Evolutionary conservation across 768 basidiomycete species (phyloP), one percentile per base, ranked within the genome.

Genomic region (Rhodocollybia butyracea): DNA sequence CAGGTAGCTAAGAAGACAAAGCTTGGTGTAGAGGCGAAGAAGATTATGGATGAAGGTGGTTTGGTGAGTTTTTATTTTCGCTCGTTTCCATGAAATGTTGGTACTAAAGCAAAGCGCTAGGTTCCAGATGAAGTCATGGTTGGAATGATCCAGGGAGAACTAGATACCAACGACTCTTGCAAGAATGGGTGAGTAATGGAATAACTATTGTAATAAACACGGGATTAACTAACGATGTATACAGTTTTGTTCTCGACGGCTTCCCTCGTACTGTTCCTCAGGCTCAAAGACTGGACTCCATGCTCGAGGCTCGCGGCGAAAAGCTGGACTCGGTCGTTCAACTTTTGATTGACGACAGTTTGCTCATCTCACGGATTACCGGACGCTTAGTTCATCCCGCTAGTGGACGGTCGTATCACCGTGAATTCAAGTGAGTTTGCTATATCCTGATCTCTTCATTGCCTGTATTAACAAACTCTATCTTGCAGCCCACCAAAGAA

Each of bases 231-330:
- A 34, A 34, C 5, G 19, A 17, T 46, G 34, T 45, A 17, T 51
- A 15, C 62, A 98, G 96, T 34, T 99, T 99, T 72, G 97, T 99
- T 55, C 80, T 99, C 48, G 97, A 99, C 66, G 97, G 97, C n/a
- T 99, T 99, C 84, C 97, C 97, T 39, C 88, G 97, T 40, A 98
- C 96, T 3, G 92, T 98, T 32, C 86, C 90, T 10, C 97, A 99
- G 66, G 97, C 97, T 2, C 83, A 95, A 73, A 98, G 97, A 73
- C 86, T 99, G 53, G 96, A 96, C 66, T 74, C 78, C 57, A 98
- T 99, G 97, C 84, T 99, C 41, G 68, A 78, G 13, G 71, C 67
- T 4, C 86, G 89, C 65, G 86, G 89, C 63, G 94, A 98, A 75
- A 89, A 88, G 66, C 82, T 99, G 48, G 86, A 98, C 74, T 86